Evolutionary conservation across 495 filamentous ascomycete genomes (phyloP), one percentile per base, ranked within the genome.

Genomic region (Diplogelasinospora grovesii): DNA sequence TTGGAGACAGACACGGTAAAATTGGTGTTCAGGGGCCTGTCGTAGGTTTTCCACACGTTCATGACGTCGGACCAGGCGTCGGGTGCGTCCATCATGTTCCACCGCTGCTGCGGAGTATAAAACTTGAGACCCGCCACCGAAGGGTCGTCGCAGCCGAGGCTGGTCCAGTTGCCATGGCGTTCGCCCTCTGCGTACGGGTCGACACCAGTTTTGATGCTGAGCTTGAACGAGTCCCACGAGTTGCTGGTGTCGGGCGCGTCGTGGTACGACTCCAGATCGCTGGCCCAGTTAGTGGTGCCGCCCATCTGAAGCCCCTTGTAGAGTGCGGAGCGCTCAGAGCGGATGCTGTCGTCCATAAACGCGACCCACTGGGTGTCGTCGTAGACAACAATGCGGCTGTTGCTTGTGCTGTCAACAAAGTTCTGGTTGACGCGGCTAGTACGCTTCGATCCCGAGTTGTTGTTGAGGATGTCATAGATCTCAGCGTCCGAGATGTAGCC

Each of bases 341-440:
- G 39, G 60, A 61, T 27, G 25, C 63, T 4, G 21, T 33, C 21
- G 30, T 39, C 42, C 66, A 70, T 70, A 38, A 63, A 73, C 1
- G 52, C 48, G 1, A 70, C 64, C 62, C 62, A 69, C 7, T 69
- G 45, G 4, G 52, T 65, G 15, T 55, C 40, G 35, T 67, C 50
- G 33, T 66, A 72, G 2, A 69, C 54, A 1, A 71, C 8, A 8
- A 71, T 61, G 40, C 69, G 45, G n/a, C 59, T 63, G 41, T 61
- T 45, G 30, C 40, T 51, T 11, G n/a, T 42, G 1, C 34, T 19
- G 28, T 54, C 52, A 25, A 46, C 37, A n/a, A 30, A 47, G 25
- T 38, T 28, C 35, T 35, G 28, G 26, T 18, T 35, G 19, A 43
- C 19, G 14, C 29, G 23, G 5, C 37, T 28, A 14, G 34, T n/a